These are phyloP conservation scores for Colletotrichum nymphaeae DNA, from an alignment of 2,329 filamentous ascomycete genomes.

Conservation along the genomic window DNA sequence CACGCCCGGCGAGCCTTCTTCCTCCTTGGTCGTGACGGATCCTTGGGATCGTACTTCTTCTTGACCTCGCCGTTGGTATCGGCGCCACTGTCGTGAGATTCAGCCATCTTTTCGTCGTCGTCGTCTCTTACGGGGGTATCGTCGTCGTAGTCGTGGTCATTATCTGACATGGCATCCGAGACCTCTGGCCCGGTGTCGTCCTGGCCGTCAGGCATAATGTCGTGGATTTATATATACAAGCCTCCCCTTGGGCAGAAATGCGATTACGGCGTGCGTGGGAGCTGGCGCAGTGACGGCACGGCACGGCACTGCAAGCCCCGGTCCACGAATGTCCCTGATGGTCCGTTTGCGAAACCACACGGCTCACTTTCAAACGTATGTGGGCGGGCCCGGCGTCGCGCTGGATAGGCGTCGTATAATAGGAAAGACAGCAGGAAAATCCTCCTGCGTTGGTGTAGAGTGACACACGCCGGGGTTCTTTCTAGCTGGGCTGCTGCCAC, in stretches of 20 bases:
- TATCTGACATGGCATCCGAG: conserved; percentile 70
- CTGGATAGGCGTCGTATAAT: conserved; percentile 23
- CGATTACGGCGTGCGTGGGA: conserved; percentile 17
- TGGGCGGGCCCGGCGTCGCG: conserved; percentile 14
- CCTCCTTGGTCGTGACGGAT: conserved; percentile 86
- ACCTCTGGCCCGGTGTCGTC: conserved; percentile 65
- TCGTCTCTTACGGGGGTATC: conserved; percentile 58
- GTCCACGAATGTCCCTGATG: conserved; percentile 31
- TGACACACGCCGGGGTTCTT: conserved; percentile 31
- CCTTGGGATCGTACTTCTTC: conserved; percentile 85
- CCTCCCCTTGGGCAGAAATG: conserved; percentile 21
- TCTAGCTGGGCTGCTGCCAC: not conserved
- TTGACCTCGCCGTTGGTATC: conserved; percentile 64
- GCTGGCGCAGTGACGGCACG: conserved; percentile 43
- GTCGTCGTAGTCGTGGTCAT: conserved; percentile 67
- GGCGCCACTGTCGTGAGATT: conserved; percentile 48
- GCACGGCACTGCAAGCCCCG: conserved; percentile 48
- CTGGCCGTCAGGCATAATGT: conserved; percentile 67
- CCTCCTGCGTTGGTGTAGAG: conserved; percentile 25
- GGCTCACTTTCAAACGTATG: conserved; percentile 29
- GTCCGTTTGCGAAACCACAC: conserved; percentile 35
- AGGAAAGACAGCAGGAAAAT: conserved; percentile 27
- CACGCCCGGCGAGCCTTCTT: conserved; percentile 98
- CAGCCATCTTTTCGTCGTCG: conserved; percentile 63
- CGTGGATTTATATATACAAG: conserved; percentile 65